phyloP scores from a whole-genome alignment of 805 yeast species.

The Candida silvatica region DNA sequence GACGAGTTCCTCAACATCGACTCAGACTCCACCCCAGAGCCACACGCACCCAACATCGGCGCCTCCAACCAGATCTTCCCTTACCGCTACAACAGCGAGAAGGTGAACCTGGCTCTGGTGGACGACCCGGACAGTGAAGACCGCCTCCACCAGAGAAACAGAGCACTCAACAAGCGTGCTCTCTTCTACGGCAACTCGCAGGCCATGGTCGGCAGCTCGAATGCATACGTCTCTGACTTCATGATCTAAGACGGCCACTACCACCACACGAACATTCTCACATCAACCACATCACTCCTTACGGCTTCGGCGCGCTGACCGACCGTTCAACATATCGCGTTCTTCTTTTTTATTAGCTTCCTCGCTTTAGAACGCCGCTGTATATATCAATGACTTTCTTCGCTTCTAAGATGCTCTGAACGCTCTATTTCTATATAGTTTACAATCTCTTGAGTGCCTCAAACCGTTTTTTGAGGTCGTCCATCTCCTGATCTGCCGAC shows the following conservation, averaged over 20 bases:
- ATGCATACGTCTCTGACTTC: not conserved
- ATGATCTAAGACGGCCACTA: not conserved
- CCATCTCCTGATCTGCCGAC: no score
- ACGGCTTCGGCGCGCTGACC: no score
- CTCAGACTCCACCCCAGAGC: not conserved
- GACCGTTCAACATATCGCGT: no score
- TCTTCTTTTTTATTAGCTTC: no score
- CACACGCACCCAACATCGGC: not conserved
- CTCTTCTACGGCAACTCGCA: conserved; percentile 22
- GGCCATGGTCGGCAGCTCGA: conserved; percentile 20
- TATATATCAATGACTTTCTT: not conserved
- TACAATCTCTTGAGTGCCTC: conserved; percentile 37
- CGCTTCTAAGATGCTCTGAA: not conserved
- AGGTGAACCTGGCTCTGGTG: conserved; percentile 20
- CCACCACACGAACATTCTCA: no score
- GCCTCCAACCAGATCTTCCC: conserved; percentile 1
- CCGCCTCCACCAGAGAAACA: conserved; percentile 5
- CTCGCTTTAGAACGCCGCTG: no score
- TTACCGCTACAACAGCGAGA: conserved; percentile 21
- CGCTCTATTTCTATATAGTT: not conserved
- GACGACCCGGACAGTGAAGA: conserved; percentile 7
- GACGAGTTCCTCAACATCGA: not conserved
- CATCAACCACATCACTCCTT: no score
- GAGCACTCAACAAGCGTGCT: conserved; percentile 24
- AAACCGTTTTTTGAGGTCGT: conserved; percentile 23